These are phyloP conservation scores for Podaxis pistillaris DNA, from an alignment of 768 basidiomycete genomes.

Conservation along the genomic window DNA sequence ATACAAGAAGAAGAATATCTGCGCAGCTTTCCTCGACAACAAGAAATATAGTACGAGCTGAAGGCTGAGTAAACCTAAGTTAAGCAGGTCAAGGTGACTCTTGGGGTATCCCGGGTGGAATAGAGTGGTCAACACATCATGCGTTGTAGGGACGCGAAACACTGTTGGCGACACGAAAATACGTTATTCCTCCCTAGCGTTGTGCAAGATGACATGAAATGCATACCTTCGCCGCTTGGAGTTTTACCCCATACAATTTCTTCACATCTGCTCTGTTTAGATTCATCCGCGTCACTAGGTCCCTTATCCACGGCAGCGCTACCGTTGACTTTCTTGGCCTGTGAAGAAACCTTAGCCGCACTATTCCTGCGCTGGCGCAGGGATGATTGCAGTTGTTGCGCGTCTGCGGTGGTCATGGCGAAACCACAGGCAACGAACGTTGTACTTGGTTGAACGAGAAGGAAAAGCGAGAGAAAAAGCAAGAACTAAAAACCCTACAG, in stretches of 20 bases:
- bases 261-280: slow-evolving; percentile 12
- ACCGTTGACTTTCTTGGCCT: neutral
- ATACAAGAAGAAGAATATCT: slow-evolving; percentile 80
- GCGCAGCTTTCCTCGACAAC: slow-evolving; percentile 55
- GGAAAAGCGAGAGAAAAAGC: neutral
- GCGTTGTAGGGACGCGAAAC: slow-evolving; percentile 90
- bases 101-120: slow-evolving; percentile 83
- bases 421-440: neutral
- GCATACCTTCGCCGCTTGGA: slow-evolving; percentile 70
- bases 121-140: slow-evolving; percentile 82
- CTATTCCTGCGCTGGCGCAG: slow-evolving; percentile 33
- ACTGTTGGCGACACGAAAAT: slow-evolving; percentile 44
- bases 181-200: slow-evolving; percentile 6
- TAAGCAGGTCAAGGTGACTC: slow-evolving; percentile 86
- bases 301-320: slow-evolving; percentile 15
- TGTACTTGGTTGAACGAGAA: slow-evolving; percentile 9
- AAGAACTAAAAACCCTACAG: neutral
- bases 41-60: slow-evolving; percentile 74
- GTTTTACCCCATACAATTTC: slow-evolving; percentile 91
- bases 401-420: slow-evolving; percentile 1
- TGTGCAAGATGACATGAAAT: slow-evolving; percentile 3
- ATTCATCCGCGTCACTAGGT: slow-evolving; percentile 17
- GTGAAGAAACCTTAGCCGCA: neutral
- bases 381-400: slow-evolving; percentile 21
- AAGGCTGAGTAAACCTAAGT: slow-evolving; percentile 71